Evolutionary conservation across 441 rosid genomes (phyloP), one percentile per base, ranked within the genome.

Genomic region (Geranium incanum): DNA sequence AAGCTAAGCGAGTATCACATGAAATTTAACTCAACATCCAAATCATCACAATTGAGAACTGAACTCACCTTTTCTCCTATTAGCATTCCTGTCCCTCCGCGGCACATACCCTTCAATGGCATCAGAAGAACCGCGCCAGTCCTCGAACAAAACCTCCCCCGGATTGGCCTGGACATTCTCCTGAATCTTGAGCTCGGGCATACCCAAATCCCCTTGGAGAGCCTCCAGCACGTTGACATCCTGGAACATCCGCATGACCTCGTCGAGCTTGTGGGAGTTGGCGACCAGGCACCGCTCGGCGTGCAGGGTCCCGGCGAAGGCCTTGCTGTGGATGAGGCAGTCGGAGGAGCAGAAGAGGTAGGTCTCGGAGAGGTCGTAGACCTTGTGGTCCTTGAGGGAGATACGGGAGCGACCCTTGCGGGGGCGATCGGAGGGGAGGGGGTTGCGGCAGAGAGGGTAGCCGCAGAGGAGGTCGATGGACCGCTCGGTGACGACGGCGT

Each of bases 101-200:
- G 97, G 97, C 77, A 89, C 87, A 80, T 91, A 89, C 68, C 97
- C 97, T 81, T 93, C 96, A 74, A 93, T 86, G 36, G 98, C 93
- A 81, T 84, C 79, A 15, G 93, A 86, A 38, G 95, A 88, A 74
- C 97, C 96, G 76, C 76, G 74, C 89, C 87, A 83, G 68, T 88
- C 71, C 55, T 86, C 85, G 48, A 79, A 67, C 50, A 80, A 43
- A 64, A 79, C 79, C 21, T 82, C 85, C 71, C 81, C 86, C 13
- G 48, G 74, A 59, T 68, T 72, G 5, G 16, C 65, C 28, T 74
- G 84, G 43, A 23, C 68, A 36, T 86, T 90, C 87, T 89, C 98
- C 50, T 72, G 77, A 78, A 88, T 92, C 74, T 63, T 82, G 60
- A 92, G 80, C 67, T 81, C 77, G 9, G 86, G 77, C 36, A 88